Conservation (phyloP, 2,329 filamentous ascomycete genomes). For the Aureobasidium sp. region DNA sequence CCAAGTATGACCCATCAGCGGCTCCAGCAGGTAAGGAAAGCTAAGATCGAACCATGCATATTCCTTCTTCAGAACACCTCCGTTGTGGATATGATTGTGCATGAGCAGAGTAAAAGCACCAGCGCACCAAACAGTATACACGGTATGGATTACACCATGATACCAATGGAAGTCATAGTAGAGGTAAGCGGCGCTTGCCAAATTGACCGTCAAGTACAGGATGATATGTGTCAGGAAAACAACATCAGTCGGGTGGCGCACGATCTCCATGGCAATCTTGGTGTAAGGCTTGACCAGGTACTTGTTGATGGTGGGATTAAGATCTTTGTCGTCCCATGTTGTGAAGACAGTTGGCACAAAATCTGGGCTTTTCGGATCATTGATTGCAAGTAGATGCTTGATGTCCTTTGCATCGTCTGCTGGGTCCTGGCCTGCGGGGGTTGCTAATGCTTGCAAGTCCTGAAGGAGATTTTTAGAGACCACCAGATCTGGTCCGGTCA, state of each 20-base stretch:
- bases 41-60: constrained; percentile 50
- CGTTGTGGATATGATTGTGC: constrained; percentile 76
- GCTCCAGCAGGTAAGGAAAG: constrained; percentile 68
- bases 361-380: constrained; percentile 38
- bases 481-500: constrained; percentile 33
- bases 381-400: constrained; percentile 40
- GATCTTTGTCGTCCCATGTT: constrained; percentile 42
- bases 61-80: constrained; percentile 54
- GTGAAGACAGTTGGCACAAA: constrained; percentile 51
- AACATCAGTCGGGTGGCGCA: constrained; percentile 62
- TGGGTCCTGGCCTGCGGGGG: background rate
- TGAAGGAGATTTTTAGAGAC: constrained; percentile 32
- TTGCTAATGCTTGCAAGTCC: constrained; percentile 20
- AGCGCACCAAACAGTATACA: constrained; percentile 60
- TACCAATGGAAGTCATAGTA: constrained; percentile 58
- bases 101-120: constrained; percentile 73
- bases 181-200: constrained; percentile 60
- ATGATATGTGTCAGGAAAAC: constrained; percentile 71
- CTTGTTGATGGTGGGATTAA: constrained; percentile 36
- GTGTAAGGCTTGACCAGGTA: constrained; percentile 54
- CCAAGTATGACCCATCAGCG: constrained; percentile 75
- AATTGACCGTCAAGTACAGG: constrained; percentile 59
- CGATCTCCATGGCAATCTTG: constrained; percentile 45
- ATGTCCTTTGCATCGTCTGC: constrained; percentile 28
- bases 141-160: constrained; percentile 58